phyloP scores from a whole-genome alignment of 176 grass and related monocot genomes.

The Triticum timopheevii region DNA sequence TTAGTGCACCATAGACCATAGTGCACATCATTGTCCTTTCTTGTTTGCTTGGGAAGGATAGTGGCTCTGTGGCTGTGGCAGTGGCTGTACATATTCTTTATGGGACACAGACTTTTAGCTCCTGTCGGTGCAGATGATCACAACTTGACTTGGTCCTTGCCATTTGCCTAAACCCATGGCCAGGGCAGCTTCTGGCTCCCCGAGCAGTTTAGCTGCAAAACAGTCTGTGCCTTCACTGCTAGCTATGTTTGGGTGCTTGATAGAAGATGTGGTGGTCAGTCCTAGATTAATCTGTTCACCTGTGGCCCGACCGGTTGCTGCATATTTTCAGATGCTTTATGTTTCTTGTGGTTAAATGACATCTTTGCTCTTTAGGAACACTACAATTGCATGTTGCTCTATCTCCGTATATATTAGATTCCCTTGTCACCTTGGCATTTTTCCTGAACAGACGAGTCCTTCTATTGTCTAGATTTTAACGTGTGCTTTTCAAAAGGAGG shows the following conservation, averaged over 20 bases:
- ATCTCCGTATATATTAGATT: neutral
- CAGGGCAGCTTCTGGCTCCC: neutral
- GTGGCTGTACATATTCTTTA: constrained; percentile 1
- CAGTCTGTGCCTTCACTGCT: neutral
- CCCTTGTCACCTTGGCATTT: neutral
- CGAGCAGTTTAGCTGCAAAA: neutral
- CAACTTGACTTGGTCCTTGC: neutral
- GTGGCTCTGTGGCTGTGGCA: neutral
- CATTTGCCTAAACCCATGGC: constrained; percentile 11
- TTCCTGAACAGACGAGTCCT: neutral
- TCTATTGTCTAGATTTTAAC: constrained; percentile 7
- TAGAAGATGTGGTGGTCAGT: neutral
- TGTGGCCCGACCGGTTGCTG: neutral
- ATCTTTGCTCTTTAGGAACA: too few relatives aligned
- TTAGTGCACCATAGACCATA: constrained; percentile 17
- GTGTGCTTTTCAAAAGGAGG: neutral
- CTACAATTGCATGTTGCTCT: neutral
- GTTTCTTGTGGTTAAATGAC: neutral
- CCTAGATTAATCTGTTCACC: constrained; percentile 19
- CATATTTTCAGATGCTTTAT: constrained; percentile 9
- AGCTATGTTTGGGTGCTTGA: neutral
- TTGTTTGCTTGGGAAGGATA: constrained; percentile 38
- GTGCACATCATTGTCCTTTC: constrained; percentile 42
- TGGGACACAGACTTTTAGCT: constrained; percentile 4
- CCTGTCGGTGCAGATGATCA: constrained; percentile 34